Base-by-base conservation (phyloP, 108 stramenopile species). In the Skeletonema tropicum region DNA sequence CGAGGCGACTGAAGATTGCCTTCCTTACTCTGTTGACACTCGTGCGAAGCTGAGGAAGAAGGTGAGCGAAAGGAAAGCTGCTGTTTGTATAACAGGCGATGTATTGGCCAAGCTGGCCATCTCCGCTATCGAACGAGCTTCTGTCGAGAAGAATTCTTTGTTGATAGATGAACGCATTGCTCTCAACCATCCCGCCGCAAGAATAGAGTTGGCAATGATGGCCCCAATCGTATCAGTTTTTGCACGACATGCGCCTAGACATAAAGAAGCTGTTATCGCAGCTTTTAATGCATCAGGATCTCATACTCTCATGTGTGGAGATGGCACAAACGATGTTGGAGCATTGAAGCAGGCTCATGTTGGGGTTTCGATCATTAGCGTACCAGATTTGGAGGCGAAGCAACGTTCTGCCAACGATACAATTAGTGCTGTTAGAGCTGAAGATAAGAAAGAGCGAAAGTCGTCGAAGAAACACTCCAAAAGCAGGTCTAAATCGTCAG, bases 251-350 rank as follows among this genome's bases (percentile, higher is more conserved):
- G 90, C 94, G 21, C 99, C 99, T 9, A 74, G 83, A n/a, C 98
- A 99, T 61, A 99, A 99, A 72, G 99, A 98, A 85, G 83, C 87
- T 57, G 83, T 97, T 19, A 78, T 99, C 42, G 89, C 94, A 3
- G 92, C 97, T 7, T 93, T 98, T 32, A 98, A 97, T 85, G 81
- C 79, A 3, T 76, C 84, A 23, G 98, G 98, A 10, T 68, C 66
- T 35, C 70, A 75, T 15, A 97, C 97, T 10, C 75, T 98, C n/a
- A 97, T 98, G 96, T 99, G 98, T 62, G 99, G 99, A 3, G 99
- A 99, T 65, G 99, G 99, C 8, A 97, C 97, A 23, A 99, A 99
- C 80, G 99, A 99, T 75, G 95, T 98, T 4, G 97, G 97, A 21
- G 98, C 99, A 19, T 77, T 99, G 46, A 97, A 97, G 52, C 89